phyloP scores from a whole-genome alignment of 805 yeast species.

The Torulaspora quercuum region DNA sequence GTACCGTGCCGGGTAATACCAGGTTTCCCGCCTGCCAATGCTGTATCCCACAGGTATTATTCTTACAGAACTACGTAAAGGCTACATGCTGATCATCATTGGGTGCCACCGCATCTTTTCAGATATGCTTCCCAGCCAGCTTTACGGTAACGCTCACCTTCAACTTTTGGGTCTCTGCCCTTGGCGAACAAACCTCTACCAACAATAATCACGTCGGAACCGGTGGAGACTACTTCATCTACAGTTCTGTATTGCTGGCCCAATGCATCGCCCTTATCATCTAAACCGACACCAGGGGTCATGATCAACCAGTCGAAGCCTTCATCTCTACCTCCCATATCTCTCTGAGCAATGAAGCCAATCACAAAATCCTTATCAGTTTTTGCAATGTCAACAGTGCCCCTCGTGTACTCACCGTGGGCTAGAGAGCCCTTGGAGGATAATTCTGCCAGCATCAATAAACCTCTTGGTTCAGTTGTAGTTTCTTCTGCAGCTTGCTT shows the following conservation, averaged over 20 bases:
- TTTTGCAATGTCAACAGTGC: slow-evolving; percentile 88
- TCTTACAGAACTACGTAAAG: too few relatives aligned
- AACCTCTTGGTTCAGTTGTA: slow-evolving; percentile 76
- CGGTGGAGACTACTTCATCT: slow-evolving; percentile 72
- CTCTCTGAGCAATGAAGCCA: slow-evolving; percentile 93
- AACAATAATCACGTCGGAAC: slow-evolving; percentile 95
- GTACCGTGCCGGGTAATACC: slow-evolving; percentile 3
- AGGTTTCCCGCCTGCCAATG: too few relatives aligned
- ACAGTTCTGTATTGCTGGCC: slow-evolving; percentile 98
- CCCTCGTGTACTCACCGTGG: slow-evolving; percentile 79
- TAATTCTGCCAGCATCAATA: slow-evolving; percentile 91
- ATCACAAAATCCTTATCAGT: slow-evolving; percentile 84
- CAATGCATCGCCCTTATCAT: slow-evolving; percentile 90
- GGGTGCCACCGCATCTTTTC: slow-evolving; percentile 40
- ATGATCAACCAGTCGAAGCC: slow-evolving; percentile 93
- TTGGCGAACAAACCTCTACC: slow-evolving; percentile 96
- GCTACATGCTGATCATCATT: slow-evolving; percentile 1
- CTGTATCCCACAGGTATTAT: too few relatives aligned
- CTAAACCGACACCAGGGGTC: slow-evolving; percentile 99
- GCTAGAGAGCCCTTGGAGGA: slow-evolving; percentile 94
- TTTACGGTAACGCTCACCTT: slow-evolving; percentile 80
- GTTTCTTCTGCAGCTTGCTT: slow-evolving; percentile 70
- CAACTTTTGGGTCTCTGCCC: slow-evolving; percentile 85
- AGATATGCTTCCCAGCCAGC: slow-evolving; percentile 96
- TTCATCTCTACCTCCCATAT: slow-evolving; percentile 77